phyloP scores from a whole-genome alignment of 352 stramenopile genomes.

The Globisporangium spiculum region DNA sequence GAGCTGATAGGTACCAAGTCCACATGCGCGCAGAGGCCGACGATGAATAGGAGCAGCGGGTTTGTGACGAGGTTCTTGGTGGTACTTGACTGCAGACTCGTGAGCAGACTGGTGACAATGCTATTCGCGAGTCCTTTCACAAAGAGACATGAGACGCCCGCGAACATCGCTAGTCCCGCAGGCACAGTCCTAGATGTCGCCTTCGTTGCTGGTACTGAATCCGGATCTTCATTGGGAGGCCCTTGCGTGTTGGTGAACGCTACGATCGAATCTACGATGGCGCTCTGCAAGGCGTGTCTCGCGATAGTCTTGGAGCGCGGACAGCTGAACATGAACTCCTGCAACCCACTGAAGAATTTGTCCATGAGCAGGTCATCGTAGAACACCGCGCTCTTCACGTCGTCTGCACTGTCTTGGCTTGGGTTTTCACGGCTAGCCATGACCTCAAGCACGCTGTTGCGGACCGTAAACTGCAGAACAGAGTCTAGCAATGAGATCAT shows the following conservation, averaged over 20 bases:
- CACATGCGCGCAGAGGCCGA: conserved; percentile 43
- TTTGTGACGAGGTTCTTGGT: background rate
- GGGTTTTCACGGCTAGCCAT: background rate
- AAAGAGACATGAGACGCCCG: conserved; percentile 31
- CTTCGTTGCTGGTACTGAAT: background rate
- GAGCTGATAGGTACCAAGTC: conserved; percentile 31
- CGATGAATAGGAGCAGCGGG: conserved; percentile 25
- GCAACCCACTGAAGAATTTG: conserved; percentile 53
- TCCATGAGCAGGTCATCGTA: conserved; percentile 62
- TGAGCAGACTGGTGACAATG: conserved; percentile 24
- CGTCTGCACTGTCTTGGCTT: background rate
- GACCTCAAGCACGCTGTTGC: conserved; percentile 18
- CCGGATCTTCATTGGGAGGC: background rate
- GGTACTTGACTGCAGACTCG: background rate
- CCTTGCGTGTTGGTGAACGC: background rate
- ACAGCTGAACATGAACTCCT: conserved; percentile 56
- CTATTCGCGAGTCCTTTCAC: conserved; percentile 39
- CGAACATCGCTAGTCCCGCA: conserved; percentile 30
- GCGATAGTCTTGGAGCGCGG: conserved; percentile 30
- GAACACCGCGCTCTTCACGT: conserved; percentile 2
- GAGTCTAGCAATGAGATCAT: conserved; percentile 19
- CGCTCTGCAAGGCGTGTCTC: conserved; percentile 22
- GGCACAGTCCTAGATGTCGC: background rate
- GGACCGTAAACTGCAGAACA: conserved; percentile 26
- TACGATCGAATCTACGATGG: conserved; percentile 16